Evolutionary conservation across 2,329 filamentous ascomycete species (phyloP), one percentile per base, ranked within the genome.

Genomic region (Chaetomiaceae sp.): DNA sequence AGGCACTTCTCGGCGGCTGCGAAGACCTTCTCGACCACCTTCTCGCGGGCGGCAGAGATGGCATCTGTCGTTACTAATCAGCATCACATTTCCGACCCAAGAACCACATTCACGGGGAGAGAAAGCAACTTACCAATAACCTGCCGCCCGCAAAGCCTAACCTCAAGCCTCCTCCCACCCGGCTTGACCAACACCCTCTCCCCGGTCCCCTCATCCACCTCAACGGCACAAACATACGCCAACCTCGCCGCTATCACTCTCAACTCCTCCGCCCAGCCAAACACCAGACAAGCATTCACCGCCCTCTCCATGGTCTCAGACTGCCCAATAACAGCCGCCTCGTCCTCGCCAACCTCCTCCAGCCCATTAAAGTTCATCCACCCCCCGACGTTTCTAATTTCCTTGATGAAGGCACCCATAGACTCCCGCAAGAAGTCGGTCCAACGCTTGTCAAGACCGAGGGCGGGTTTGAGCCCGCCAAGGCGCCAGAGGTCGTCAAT

Each of bases 201-300:
- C 7, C 53, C 48, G 4, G n/a, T 33, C 44, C 15, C 19, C 36
- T 19, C 17, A 33, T 51, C 54, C 23, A 37, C 33, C 12, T 22
- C 37, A 19, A 47, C 51, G 1, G 6, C 6, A 20, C 55, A 57
- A 25, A 57, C 8, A 38, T 54, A 57, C 52, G 52, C 47, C 43
- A 52, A 31, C 43, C 52, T 15, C 12, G 23, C 47, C 27, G 19
- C 38, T 25, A 57, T n/a, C n/a, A 11, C 19, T 20, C 51, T n/a
- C 17, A 22, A 46, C 47, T 55, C 37, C 7, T 36, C 33, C 0
- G 17, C 33, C 55, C 55, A 57, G 14, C 20, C 45, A 43, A 52
- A 57, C 36, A 36, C 29, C 40, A 14, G 12, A 23, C 55, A 57
- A 5, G 33, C 43, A 4, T 37, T 37, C 15, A 48, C 8, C 37